Evolutionary conservation across 208 protist species (phyloP).

Genomic region (Borovskyia barvae): DNA sequence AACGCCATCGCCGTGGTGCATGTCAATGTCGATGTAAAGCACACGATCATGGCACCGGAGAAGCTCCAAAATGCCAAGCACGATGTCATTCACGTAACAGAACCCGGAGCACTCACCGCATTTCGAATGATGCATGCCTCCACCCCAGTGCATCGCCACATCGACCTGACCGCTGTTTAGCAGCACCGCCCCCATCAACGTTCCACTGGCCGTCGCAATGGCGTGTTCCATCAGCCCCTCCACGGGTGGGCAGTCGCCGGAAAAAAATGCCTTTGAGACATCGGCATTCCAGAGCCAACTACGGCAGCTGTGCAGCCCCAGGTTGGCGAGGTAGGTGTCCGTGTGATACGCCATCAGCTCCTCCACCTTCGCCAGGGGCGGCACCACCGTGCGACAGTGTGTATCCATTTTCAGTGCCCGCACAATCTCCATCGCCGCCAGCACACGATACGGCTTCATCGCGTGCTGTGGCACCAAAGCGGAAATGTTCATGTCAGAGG

Average conservation of each 20-base stretch:
- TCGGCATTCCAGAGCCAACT: conserved; percentile 86
- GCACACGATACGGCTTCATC: conserved; percentile 88
- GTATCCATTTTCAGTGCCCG: conserved; percentile 48
- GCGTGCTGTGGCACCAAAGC: conserved; percentile 85
- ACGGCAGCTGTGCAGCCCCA: conserved; percentile 75
- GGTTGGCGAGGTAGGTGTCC: conserved; percentile 77
- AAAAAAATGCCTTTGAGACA: conserved; percentile 80
- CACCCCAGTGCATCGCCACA: conserved; percentile 99
- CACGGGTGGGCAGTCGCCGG: conserved; percentile 86
- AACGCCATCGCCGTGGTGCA: conserved; percentile 99
- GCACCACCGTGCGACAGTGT: conserved; percentile 67
- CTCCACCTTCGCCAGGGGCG: conserved; percentile 68
- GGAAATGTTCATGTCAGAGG: conserved; percentile 83
- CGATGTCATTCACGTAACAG: conserved; percentile 99
- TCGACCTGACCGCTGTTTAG: conserved; percentile 79
- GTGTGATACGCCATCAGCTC: conserved; percentile 70
- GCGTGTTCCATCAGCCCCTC: conserved; percentile 89
- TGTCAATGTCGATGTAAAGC: conserved; percentile 99
- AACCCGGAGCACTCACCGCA: conserved; percentile 98
- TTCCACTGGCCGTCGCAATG: conserved; percentile 77
- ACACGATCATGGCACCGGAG: conserved; percentile 97
- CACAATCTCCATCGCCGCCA: conserved; percentile 85
- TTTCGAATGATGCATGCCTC: conserved; percentile 98
- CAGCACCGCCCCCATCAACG: conserved; percentile 82
- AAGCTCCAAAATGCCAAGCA: conserved; percentile 99